These are phyloP conservation scores for Diplogelasinospora grovesii DNA, from an alignment of 495 filamentous ascomycete species.

Conservation along the genomic window DNA sequence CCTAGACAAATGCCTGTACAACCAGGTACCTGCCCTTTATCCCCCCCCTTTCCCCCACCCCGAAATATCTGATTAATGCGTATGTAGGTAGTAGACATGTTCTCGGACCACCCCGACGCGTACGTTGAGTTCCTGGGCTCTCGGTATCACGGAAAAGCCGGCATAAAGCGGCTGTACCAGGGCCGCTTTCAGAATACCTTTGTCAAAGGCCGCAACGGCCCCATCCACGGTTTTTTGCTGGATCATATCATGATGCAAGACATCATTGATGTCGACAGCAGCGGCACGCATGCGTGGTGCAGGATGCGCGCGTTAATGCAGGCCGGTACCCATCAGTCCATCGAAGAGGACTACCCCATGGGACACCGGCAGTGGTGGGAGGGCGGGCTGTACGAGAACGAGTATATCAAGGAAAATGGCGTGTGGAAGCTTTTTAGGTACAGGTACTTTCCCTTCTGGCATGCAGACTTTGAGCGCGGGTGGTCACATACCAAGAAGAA, in stretches of 20 bases:
- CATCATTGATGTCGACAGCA: constrained; percentile 40
- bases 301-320: constrained; percentile 51
- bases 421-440: constrained; percentile 50
- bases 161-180: constrained; percentile 47
- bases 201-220: constrained; percentile 47
- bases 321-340: constrained; percentile 44
- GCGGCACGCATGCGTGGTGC: constrained; percentile 43
- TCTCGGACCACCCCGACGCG: constrained; percentile 45
- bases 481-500: constrained; percentile 48
- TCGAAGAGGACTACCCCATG: constrained; percentile 40
- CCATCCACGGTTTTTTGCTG: constrained; percentile 48
- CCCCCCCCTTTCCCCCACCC: neutral
- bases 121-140: constrained; percentile 52
- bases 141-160: constrained; percentile 46
- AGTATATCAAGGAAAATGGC: constrained; percentile 52
- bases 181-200: constrained; percentile 44
- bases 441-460: constrained; percentile 53
- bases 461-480: constrained; percentile 45
- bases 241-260: constrained; percentile 54
- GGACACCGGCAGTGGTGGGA: constrained; percentile 52
- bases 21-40: constrained; percentile 34
- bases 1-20: constrained; percentile 53
- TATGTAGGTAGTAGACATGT: constrained; percentile 42
- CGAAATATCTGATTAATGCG: no score
- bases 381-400: constrained; percentile 53